These are phyloP conservation scores for Pyrrhoderma noxium DNA, from an alignment of 1,284 basidiomycete genomes.

Conservation along the genomic window DNA sequence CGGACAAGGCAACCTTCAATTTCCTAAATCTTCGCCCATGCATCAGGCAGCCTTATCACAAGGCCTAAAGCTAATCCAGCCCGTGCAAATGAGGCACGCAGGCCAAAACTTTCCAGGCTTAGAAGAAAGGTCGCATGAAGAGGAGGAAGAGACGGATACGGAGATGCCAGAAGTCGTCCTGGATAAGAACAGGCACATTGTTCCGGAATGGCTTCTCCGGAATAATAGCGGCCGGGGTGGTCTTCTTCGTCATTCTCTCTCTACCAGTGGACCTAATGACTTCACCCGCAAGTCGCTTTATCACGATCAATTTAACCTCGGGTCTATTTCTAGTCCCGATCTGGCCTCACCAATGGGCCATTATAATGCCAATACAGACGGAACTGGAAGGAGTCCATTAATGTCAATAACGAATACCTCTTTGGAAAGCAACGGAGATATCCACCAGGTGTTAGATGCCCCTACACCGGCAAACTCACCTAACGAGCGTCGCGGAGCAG, in stretches of 20 bases:
- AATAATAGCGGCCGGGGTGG: constrained; percentile 38
- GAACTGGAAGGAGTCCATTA: constrained; percentile 34
- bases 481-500: constrained; percentile 22
- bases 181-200: constrained; percentile 90
- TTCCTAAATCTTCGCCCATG: constrained; percentile 3
- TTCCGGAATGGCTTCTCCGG: constrained; percentile 86
- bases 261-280: constrained; percentile 20
- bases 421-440: constrained; percentile 11
- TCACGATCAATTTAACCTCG: constrained; percentile 18
- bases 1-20: constrained; percentile 9
- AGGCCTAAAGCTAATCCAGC: constrained; percentile 2
- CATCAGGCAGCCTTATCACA: constrained; percentile 10
- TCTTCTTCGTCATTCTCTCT: constrained; percentile 44
- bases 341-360: constrained; percentile 27
- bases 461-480: constrained; percentile 39
- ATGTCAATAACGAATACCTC: constrained; percentile 31
- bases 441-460: constrained; percentile 32
- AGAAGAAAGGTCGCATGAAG: constrained; percentile 15
- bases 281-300: constrained; percentile 23
- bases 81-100: constrained; percentile 17
- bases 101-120: too few species aligned
- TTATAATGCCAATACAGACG: constrained; percentile 10
- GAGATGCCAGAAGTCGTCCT: constrained; percentile 88
- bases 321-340: constrained; percentile 61
- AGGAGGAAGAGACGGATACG: constrained; percentile 38